Conservation (phyloP, 805 yeast species). For the Novakomyces olei region DNA sequence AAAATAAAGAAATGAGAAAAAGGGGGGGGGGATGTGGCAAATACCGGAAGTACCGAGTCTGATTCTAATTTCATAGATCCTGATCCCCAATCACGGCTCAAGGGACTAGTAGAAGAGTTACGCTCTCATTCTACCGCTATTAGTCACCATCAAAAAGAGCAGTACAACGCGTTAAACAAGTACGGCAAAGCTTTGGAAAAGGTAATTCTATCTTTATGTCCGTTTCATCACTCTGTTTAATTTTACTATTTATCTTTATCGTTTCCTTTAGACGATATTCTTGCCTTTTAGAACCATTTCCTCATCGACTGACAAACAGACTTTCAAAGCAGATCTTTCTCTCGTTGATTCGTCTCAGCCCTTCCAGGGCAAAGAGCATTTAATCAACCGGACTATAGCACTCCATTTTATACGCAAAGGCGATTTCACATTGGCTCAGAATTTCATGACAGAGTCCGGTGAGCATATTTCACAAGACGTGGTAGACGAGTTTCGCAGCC, state of each 20-base stretch:
- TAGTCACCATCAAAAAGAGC: no score
- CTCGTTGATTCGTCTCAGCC: neutral
- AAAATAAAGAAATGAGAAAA: no score
- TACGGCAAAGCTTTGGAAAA: neutral
- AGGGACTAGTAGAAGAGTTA: no score
- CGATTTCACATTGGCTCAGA: constrained; percentile 19
- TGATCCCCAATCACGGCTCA: no score
- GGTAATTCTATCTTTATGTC: no score
- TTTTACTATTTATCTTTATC: no score
- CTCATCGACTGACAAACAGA: neutral
- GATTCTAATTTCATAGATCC: no score
- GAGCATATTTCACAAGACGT: constrained; percentile 13
- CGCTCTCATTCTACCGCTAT: no score
- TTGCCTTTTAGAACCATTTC: neutral
- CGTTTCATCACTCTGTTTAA: no score
- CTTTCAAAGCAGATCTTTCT: neutral
- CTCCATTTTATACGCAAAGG: constrained; percentile 27
- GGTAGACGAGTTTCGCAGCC: constrained; percentile 20
- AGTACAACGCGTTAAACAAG: neutral
- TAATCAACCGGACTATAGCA: constrained; percentile 22
- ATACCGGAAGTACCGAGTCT: no score
- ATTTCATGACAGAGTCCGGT: constrained; percentile 13
- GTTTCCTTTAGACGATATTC: no score
- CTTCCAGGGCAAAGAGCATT: neutral
- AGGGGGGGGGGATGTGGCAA: no score